A percentile compares a stretch with the other conserved stretches of the same genome.
Evolutionary conservation across 1,284 basidiomycete genomes (phyloP).

Genomic region (Marasmius sp.): DNA sequence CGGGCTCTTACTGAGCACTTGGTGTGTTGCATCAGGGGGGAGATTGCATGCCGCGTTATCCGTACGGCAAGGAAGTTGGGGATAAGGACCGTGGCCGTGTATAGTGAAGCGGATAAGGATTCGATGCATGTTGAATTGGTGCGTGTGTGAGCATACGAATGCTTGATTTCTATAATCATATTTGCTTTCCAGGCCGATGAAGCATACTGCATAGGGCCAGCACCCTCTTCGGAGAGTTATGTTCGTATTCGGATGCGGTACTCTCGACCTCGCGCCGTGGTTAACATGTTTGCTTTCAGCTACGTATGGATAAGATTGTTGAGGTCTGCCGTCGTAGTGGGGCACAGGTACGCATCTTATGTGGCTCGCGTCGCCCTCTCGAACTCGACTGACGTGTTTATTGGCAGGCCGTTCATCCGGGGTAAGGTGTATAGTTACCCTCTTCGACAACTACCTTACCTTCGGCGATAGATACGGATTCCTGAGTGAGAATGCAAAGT

Average conservation of each 20-base stretch:
- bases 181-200: constrained; percentile 76
- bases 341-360: constrained; percentile 64
- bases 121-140: constrained; percentile 79
- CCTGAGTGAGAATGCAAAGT: constrained; percentile 89
- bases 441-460: background rate
- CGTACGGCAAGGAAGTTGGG: constrained; percentile 87
- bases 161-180: background rate
- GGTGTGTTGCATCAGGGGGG: constrained; percentile 57
- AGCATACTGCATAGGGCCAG: constrained; percentile 91
- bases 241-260: constrained; percentile 41
- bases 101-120: constrained; percentile 80
- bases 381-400: constrained; percentile 43
- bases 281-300: constrained; percentile 41
- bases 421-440: constrained; percentile 1
- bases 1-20: background rate
- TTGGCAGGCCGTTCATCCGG: constrained; percentile 18
- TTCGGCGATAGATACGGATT: constrained; percentile 74
- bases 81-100: constrained; percentile 88
- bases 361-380: constrained; percentile 34
- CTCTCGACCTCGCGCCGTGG: background rate
- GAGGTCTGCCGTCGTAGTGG: constrained; percentile 78
- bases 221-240: constrained; percentile 87
- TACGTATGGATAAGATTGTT: constrained; percentile 88
- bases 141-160: constrained; percentile 16
- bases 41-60: constrained; percentile 93